Evolutionary conservation across 139 green algal genomes (phyloP).

Genomic region (Chlorella ohadii): DNA sequence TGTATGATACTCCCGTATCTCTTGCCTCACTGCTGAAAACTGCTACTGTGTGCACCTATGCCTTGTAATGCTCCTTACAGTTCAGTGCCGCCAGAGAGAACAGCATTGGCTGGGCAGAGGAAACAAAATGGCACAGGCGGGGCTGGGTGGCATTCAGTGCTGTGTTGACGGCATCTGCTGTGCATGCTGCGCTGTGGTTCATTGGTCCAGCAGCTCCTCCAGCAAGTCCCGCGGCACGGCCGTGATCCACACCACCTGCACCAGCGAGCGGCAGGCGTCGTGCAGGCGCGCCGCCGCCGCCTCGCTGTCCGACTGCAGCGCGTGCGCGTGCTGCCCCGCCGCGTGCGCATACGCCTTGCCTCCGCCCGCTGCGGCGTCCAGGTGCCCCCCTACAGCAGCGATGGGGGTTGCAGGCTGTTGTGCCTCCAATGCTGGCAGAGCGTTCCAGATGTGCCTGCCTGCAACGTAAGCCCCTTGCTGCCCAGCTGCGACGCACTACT

Average conservation of each 20-base stretch:
- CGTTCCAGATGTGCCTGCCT: too few species aligned
- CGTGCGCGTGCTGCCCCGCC: background rate
- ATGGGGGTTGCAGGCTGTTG: too few species aligned
- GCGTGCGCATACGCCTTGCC: slow-evolving; percentile 5
- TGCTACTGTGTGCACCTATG: background rate
- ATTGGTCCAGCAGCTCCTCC: slow-evolving; percentile 1
- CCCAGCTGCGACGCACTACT: background rate
- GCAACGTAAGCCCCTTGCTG: too few species aligned
- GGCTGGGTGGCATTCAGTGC: background rate
- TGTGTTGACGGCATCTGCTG: background rate
- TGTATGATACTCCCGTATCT: background rate
- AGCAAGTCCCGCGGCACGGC: background rate
- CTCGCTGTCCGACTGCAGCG: slow-evolving; percentile 7
- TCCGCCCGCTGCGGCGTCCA: slow-evolving; percentile 13
- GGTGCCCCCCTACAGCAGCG: background rate
- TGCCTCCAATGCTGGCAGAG: too few species aligned
- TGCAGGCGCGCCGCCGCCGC: background rate
- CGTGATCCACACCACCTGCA: slow-evolving; percentile 30
- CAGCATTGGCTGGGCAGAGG: background rate
- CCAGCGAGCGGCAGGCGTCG: background rate
- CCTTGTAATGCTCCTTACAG: too few species aligned
- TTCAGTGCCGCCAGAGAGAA: background rate
- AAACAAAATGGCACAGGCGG: background rate
- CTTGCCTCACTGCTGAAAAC: background rate
- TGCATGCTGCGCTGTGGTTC: background rate